phyloP scores from a whole-genome alignment of 225 moss, liverwort and hornwort genomes.

The Lunularia cruciata region DNA sequence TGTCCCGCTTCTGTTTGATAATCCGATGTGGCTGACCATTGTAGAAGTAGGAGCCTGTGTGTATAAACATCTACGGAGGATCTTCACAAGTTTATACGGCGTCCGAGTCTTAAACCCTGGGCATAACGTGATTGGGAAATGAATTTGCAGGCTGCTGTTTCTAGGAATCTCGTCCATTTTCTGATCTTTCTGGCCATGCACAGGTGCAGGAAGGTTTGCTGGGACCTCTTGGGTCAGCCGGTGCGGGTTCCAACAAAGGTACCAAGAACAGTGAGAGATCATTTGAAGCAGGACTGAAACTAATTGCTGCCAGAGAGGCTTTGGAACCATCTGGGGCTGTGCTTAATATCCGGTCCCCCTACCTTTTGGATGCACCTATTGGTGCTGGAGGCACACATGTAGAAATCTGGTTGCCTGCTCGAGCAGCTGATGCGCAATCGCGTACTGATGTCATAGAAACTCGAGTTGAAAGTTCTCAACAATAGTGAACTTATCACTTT shows the following conservation, averaged over 20 bases:
- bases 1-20: not conserved
- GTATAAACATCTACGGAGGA: not conserved
- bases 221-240: slow-evolving; percentile 42
- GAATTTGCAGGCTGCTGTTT: too few relatives aligned
- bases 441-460: not conserved
- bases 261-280: slow-evolving; percentile 19
- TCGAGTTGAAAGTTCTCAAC: not conserved
- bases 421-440: slow-evolving; percentile 3
- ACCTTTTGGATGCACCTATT: slow-evolving; percentile 45
- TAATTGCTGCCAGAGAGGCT: slow-evolving; percentile 57
- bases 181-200: slow-evolving; percentile 24
- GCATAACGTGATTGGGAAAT: too few relatives aligned
- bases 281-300: slow-evolving; percentile 32
- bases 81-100: not conserved
- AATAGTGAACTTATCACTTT: not conserved
- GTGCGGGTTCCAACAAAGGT: slow-evolving; percentile 41
- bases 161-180: too few relatives aligned
- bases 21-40: not conserved
- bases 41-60: not conserved
- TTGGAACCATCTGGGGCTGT: slow-evolving; percentile 70
- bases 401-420: slow-evolving; percentile 80
- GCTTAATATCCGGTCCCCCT: slow-evolving; percentile 68
- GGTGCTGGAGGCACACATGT: slow-evolving; percentile 60
- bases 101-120: too few relatives aligned
- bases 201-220: slow-evolving; percentile 55